These are phyloP conservation scores for Russula vinacea DNA, from an alignment of 768 basidiomycete species.

Conservation along the genomic window DNA sequence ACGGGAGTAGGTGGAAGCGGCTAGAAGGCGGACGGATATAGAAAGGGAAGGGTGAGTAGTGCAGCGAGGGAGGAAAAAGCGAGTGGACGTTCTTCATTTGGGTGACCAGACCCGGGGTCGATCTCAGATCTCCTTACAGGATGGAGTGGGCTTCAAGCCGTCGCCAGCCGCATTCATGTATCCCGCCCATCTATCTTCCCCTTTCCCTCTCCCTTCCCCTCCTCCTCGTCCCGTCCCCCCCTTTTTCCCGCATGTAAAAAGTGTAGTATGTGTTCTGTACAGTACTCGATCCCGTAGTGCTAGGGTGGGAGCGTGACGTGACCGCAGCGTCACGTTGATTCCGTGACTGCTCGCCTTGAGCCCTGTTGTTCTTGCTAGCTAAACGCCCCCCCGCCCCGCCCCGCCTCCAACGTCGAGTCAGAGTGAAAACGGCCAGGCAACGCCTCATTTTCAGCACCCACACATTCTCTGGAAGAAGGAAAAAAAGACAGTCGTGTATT, in stretches of 20 bases:
- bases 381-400: conserved; percentile 21
- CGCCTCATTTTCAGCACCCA: neutral
- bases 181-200: conserved; percentile 30
- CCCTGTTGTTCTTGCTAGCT: conserved; percentile 26
- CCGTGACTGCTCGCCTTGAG: conserved; percentile 25
- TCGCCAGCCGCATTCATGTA: conserved; percentile 31
- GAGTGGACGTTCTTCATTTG: conserved; percentile 30
- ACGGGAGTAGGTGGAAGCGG: conserved; percentile 14
- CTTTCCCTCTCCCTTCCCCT: conserved; percentile 28
- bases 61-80: conserved; percentile 29
- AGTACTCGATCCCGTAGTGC: conserved; percentile 20
- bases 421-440: conserved; percentile 6
- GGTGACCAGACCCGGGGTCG: conserved; percentile 30
- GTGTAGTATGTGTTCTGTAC: conserved; percentile 22
- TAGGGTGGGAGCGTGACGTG: conserved; percentile 30
- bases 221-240: conserved; percentile 27
- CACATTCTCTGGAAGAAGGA: conserved; percentile 8
- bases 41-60: conserved; percentile 23
- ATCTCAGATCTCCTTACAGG: conserved; percentile 32
- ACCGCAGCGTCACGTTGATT: conserved; percentile 26
- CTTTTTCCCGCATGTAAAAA: conserved; percentile 28
- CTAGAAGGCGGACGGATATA: conserved; percentile 27
- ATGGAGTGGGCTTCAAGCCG: conserved; percentile 31
- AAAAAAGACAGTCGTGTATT: conserved; percentile 14
- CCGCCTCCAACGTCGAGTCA: conserved; percentile 14